Percentiles rank a stretch among this genome's conserved stretches.
Evolutionary conservation across 1,139 yeast species (phyloP).

Genomic region (Candida glucosophila): DNA sequence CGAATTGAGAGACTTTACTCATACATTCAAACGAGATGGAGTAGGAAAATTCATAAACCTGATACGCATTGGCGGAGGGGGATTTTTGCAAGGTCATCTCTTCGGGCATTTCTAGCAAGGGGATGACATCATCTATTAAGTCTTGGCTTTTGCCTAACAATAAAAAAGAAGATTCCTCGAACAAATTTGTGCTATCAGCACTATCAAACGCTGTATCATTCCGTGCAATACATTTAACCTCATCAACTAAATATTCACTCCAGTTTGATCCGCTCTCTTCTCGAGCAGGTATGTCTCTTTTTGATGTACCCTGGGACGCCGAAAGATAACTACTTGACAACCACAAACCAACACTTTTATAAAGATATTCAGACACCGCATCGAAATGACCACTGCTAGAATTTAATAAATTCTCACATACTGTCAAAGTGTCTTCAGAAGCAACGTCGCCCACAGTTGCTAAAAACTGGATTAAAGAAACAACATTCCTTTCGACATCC

Average conservation of each 20-base stretch:
- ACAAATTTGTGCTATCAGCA: conserved; percentile 2
- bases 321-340: conserved; percentile 16
- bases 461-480: background rate
- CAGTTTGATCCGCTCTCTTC: conserved; percentile 11
- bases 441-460: no score
- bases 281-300: background rate
- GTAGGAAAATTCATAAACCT: conserved; percentile 15
- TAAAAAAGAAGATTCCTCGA: conserved; percentile 13
- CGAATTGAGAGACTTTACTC: conserved; percentile 15
- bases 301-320: background rate
- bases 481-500: conserved; percentile 1
- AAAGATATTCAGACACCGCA: conserved; percentile 2
- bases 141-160: conserved; percentile 18
- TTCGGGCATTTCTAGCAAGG: conserved; percentile 6
- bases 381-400: conserved; percentile 3
- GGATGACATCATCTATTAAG: conserved; percentile 8
- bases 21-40: conserved; percentile 24
- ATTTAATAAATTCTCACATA: conserved; percentile 10
- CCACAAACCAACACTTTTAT: conserved; percentile 20
- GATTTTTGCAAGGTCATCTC: conserved; percentile 5
- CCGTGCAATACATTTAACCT: no score
- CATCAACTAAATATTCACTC: conserved; percentile 17
- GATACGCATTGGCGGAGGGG: conserved; percentile 4
- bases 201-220: background rate
- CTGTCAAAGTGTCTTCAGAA: no score